A percentile compares a stretch with the other conserved stretches of the same genome.
Evolutionary conservation across 2,329 filamentous ascomycete species (phyloP).

Genomic region (Shiraia bambusicola): DNA sequence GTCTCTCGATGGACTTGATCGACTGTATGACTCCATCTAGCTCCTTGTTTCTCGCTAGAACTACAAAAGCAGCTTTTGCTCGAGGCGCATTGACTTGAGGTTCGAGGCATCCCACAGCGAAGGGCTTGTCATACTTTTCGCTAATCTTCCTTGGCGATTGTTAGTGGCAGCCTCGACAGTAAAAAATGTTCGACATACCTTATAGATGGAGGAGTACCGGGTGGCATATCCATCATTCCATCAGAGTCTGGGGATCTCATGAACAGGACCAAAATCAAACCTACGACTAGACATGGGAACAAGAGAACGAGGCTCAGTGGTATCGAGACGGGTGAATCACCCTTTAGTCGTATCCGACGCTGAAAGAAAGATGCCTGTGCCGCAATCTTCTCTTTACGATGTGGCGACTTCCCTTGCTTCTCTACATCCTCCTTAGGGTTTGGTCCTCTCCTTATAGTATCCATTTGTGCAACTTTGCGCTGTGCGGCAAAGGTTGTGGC

Average conservation of each 20-base stretch:
- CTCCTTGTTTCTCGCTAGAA: slow-evolving; percentile 94
- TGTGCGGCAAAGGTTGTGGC: too few species aligned
- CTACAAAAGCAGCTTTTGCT: slow-evolving; percentile 93
- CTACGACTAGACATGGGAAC: slow-evolving; percentile 87
- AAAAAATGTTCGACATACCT: slow-evolving; percentile 58
- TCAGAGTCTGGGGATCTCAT: slow-evolving; percentile 82
- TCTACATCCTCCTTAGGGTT: slow-evolving; percentile 46
- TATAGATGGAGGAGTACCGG: slow-evolving; percentile 84
- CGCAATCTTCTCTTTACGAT: slow-evolving; percentile 45
- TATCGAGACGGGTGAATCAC: slow-evolving; percentile 89
- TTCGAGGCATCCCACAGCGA: slow-evolving; percentile 84
- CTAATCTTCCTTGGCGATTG: slow-evolving; percentile 75
- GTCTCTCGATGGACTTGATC: slow-evolving; percentile 94
- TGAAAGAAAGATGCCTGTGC: slow-evolving; percentile 76
- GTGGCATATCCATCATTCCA: slow-evolving; percentile 81
- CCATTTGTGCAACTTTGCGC: slow-evolving; percentile 4
- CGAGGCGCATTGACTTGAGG: slow-evolving; percentile 73
- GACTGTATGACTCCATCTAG: slow-evolving; percentile 94
- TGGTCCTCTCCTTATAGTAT: slow-evolving; percentile 50
- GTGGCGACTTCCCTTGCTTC: slow-evolving; percentile 47
- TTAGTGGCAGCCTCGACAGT: slow-evolving; percentile 8
- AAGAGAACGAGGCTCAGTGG: slow-evolving; percentile 89
- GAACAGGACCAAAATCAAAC: slow-evolving; percentile 87
- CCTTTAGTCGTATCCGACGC: slow-evolving; percentile 81
- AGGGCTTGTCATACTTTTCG: slow-evolving; percentile 96